Evolutionary conservation across 1,284 basidiomycete genomes (phyloP).

Genomic region (Ganoderma sp.): DNA sequence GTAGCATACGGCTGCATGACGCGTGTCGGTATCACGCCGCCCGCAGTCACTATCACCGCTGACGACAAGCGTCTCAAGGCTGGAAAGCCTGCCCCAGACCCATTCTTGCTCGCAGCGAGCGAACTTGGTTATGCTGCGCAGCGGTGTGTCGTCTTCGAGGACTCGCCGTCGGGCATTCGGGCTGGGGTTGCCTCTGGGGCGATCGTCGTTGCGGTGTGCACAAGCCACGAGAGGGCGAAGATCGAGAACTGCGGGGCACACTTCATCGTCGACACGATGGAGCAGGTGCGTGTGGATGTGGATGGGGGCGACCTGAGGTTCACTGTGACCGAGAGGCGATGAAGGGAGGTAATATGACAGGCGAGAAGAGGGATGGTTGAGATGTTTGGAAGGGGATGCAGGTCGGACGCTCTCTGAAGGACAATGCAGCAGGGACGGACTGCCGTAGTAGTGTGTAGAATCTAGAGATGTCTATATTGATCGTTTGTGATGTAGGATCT

Average conservation of each 20-base stretch:
- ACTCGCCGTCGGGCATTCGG: conserved; percentile 75
- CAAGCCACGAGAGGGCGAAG: conserved; percentile 59
- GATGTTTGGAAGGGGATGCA: background rate
- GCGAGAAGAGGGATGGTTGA: background rate
- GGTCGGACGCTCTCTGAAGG: too few relatives aligned
- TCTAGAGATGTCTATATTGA: too few relatives aligned
- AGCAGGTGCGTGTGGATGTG: conserved; percentile 52
- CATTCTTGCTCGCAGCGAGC: conserved; percentile 76
- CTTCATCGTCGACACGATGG: conserved; percentile 67
- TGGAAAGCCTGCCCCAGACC: conserved; percentile 73
- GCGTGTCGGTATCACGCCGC: conserved; percentile 74
- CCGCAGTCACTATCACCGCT: conserved; percentile 77
- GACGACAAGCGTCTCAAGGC: conserved; percentile 74
- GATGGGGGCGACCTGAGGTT: conserved; percentile 51
- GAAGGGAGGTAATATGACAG: background rate
- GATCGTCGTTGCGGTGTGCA: conserved; percentile 79
- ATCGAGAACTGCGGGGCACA: conserved; percentile 71
- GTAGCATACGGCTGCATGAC: conserved; percentile 72
- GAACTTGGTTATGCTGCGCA: conserved; percentile 68
- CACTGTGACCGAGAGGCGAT: background rate
- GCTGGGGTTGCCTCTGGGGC: conserved; percentile 77
- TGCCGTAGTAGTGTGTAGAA: too few relatives aligned
- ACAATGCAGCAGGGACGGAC: too few relatives aligned
- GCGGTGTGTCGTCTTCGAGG: conserved; percentile 75
- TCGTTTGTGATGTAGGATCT: too few relatives aligned